Base-by-base conservation (phyloP, 2,329 filamentous ascomycete species). In the Zasmidium cellare region DNA sequence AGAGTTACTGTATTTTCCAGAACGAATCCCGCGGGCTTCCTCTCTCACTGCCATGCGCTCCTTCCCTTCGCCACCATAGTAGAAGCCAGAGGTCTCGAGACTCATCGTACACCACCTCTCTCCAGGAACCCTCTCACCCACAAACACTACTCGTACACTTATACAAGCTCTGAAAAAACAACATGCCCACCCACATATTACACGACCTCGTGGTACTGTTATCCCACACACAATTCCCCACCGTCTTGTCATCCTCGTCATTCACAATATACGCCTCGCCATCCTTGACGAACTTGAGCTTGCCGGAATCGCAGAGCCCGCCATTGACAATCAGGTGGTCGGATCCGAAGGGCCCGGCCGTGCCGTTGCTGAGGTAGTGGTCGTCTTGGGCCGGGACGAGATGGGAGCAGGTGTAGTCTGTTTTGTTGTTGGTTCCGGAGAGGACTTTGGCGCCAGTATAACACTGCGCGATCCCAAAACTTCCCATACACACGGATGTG, bases 401-500 rank as follows among this genome's bases (percentile, higher is more conserved):
- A 18, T 65, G 50, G 3, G 28, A 38, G 54, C 65, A 65, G 20
- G 48, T 57, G 55, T 55, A 67, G 45, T 56, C 57, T 19, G 47
- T 64, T 11, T 25, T 38, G 24, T 57, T 55, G 24, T 53, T 35
- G 31, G 24, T 41, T n/a, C 55, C 57, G 1, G 60, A 56, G 50
- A 67, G 55, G 23, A 67, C 61, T 31, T 63, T 56, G 23, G 53
- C 56, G 54, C 61, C 60, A 24, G 55, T 56, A 19, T 50, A 57
- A 57, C 65, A 67, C 14, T 56, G 41, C 20, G 65, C 20, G 2
- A 57, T 52, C 22, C 61, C 58, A 6, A 6, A 11, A 11, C 61
- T 53, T 41, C 61, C 65, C 57, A 64, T 67, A 52, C 65, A 67
- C 54, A 62, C 53, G 16, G 61, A 57, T 31, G 59, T 63, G 58